Evolutionary conservation across 2,329 filamentous ascomycete species (phyloP), one percentile per base, ranked within the genome.

Genomic region (Pyrenophora teres): DNA sequence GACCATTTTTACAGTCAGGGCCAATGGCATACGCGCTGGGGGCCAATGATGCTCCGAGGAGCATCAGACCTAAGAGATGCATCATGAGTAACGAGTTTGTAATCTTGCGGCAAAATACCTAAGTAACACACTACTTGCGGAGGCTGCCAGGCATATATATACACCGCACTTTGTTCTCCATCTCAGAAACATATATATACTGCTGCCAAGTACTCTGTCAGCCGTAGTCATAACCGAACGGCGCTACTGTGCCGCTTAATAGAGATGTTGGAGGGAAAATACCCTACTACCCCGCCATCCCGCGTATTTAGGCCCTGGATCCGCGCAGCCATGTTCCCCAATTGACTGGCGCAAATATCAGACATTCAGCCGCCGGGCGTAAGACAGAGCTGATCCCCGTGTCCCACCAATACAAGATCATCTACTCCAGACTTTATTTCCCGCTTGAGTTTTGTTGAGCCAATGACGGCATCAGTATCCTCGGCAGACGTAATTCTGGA

Each of bases 1-100:
- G 81, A 0, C 80, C 79, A 67, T 76, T 77, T 8, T 60, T 56
- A 59, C 81, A 83, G 55, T 82, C 79, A 2, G 81, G 81, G 52
- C 57, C 57, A n/a, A 60, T 54, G 3, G 57, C 48, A 3, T 52
- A 31, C n/a, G 50, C 31, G 8, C 21, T 46, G 2, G 52, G 38
- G 2, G 43, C 16, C 7, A 56, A 30, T 1, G 50, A 21, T 21
- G 40, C 50, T 38, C 50, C 50, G 35, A 56, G 23, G 12, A 50
- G 33, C 2, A 50, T 3, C 5, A 46, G 36, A 18, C 32, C 19
- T n/a, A 49, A 45, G 16, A 48, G 19, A 39, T 32, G 46, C 50
- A 56, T 50, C 38, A 18, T 50, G 39, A 4, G 19, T 32, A 23
- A 15, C 4, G 27, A 32, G 12, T 3, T 12, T 18, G 27, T 16